These are phyloP conservation scores for Leccinum subtestaceum DNA, from an alignment of 768 basidiomycete genomes.

Conservation along the genomic window DNA sequence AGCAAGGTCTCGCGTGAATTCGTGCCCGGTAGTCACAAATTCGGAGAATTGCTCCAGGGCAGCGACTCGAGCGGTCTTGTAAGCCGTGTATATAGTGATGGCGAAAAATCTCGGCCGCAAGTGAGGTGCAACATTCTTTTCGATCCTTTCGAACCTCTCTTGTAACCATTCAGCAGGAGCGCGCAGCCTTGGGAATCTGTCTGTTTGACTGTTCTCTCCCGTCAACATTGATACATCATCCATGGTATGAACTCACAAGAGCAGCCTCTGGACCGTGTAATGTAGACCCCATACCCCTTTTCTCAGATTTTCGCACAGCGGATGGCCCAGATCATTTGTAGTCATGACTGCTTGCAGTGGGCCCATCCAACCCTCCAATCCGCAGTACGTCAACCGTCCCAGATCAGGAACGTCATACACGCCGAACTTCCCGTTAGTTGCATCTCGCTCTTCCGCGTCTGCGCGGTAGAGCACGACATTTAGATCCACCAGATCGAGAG, in stretches of 20 bases:
- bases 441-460: slow-evolving; percentile 90
- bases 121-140: slow-evolving; percentile 72
- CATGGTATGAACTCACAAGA: slow-evolving; percentile 49
- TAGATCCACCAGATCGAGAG: slow-evolving; percentile 81
- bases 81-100: slow-evolving; percentile 83
- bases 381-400: slow-evolving; percentile 84
- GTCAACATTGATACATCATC: slow-evolving; percentile 13
- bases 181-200: slow-evolving; percentile 62
- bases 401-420: slow-evolving; percentile 76
- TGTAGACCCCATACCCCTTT: slow-evolving; percentile 91
- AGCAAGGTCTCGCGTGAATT: slow-evolving; percentile 88
- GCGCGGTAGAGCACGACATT: slow-evolving; percentile 85
- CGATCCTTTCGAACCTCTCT: slow-evolving; percentile 83
- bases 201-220: slow-evolving; percentile 47
- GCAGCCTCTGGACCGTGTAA: slow-evolving; percentile 71
- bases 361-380: slow-evolving; percentile 97
- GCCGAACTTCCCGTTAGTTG: slow-evolving; percentile 77
- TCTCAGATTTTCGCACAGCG: slow-evolving; percentile 83
- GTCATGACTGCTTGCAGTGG: slow-evolving; percentile 79
- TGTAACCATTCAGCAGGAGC: slow-evolving; percentile 81
- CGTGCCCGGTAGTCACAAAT: slow-evolving; percentile 80
- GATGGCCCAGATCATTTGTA: slow-evolving; percentile 91
- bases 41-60: slow-evolving; percentile 87
- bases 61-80: slow-evolving; percentile 83
- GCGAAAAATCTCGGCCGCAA: slow-evolving; percentile 97